A percentile compares a stretch with the other conserved stretches of the same genome.
Conservation (phyloP, 768 basidiomycete genomes). For the Amanita exitialis region DNA sequence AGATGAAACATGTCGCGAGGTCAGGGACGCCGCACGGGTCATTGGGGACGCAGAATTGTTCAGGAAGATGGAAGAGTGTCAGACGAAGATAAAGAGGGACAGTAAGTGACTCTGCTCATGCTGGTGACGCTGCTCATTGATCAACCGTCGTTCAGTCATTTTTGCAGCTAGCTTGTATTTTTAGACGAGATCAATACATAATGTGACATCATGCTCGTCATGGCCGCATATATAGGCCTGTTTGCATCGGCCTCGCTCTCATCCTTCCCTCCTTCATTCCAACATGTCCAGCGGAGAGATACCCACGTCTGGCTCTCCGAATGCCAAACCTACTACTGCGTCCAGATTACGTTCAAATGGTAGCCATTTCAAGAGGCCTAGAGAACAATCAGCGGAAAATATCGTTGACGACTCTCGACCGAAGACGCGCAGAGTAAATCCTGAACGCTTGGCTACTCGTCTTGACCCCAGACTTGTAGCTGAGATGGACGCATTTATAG, state of each 20-base stretch:
- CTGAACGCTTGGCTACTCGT: constrained; percentile 56
- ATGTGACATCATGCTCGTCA: constrained; percentile 1
- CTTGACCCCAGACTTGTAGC: constrained; percentile 57
- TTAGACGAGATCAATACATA: constrained; percentile 22
- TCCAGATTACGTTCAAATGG: constrained; percentile 3
- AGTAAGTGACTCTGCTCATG: constrained; percentile 46
- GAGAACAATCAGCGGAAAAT: constrained; percentile 10
- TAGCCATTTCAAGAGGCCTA: background rate
- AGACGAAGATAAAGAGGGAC: constrained; percentile 90
- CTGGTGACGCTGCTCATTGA: background rate
- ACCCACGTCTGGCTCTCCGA: background rate
- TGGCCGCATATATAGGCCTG: constrained; percentile 6
- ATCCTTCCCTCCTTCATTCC: background rate
- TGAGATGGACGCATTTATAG: constrained; percentile 64
- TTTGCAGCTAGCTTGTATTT: constrained; percentile 87
- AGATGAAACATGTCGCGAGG: constrained; percentile 95
- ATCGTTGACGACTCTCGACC: constrained; percentile 26
- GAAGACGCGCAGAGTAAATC: constrained; percentile 50
- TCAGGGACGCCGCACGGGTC: constrained; percentile 92
- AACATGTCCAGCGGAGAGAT: constrained; percentile 7
- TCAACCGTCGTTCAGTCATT: constrained; percentile 43
- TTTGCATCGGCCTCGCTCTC: background rate
- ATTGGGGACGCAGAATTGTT: constrained; percentile 94
- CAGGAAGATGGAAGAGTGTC: constrained; percentile 96
- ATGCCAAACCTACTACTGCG: background rate